Base-by-base conservation (phyloP, 106 monocot species). In the Posidonia australis region DNA sequence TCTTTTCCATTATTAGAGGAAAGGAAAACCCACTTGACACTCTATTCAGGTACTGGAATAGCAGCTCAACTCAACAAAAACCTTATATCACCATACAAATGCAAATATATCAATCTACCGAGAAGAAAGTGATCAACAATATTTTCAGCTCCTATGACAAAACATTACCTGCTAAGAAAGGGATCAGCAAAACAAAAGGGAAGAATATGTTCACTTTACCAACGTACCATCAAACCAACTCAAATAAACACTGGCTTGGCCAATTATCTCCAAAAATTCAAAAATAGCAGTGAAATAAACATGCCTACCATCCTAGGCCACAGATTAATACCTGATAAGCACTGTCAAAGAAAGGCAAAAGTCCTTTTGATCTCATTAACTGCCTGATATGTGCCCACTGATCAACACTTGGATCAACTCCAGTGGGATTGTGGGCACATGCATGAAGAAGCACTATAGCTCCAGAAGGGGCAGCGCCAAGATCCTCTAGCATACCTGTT, bases 331-430 rank as follows among this genome's bases (percentile, higher is more conserved):
- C 96, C 86, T 96, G 96, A 75, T 96, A 96, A 70, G 96, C 96
- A 79, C 96, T 96, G 70, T 96, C 96, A 63, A 96, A 96, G 82
- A 96, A 96, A 71, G 96, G 96, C 26, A 96, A 67, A 74, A 96
- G 45, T 10, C 67, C 69, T 62, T 84, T 96, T 18, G 87, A 84
- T 67, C 96, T 84, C 46, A 96, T 81, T 61, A 96, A 72, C 65
- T 77, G 82, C 45, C 86, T 86, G 48, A 96, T 96, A 56, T 96
- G 79, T 51, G 84, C 90, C 96, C 96, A 96, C 62, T 96, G 96
- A 46, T 82, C 80, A 65, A 67, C 63, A 21, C 84, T 96, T 46
- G 96, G 96, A 73, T 96, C 96, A 48, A 90, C 86, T 54, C 96
- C 96, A 54, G 96, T 96, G 23, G 96, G 96, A 44, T 96, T 96